Evolutionary conservation across 169 alveolate genomes (phyloP).

Genomic region (Plasmodium relictum): DNA sequence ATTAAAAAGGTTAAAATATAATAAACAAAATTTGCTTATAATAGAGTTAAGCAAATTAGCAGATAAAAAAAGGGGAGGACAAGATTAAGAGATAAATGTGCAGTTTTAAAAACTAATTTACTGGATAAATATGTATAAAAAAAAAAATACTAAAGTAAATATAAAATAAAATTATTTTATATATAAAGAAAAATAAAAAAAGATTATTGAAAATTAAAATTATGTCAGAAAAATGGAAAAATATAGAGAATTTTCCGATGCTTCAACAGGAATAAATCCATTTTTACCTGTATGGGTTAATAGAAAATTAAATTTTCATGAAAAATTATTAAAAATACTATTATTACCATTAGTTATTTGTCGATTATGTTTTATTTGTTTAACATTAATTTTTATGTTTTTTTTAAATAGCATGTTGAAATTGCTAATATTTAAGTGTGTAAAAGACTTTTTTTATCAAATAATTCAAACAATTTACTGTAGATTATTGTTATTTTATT

Average conservation of each 20-base stretch:
- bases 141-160: neutral
- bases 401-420: conserved; percentile 50
- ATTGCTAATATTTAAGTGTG: conserved; percentile 39
- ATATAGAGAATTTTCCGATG: conserved; percentile 80
- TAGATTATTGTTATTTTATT: conserved; percentile 40
- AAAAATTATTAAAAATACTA: conserved; percentile 45
- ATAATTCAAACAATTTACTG: conserved; percentile 58
- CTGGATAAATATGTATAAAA: neutral
- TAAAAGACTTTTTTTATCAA: conserved; percentile 65
- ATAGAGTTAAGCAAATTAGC: too few species aligned
- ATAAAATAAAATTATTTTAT: neutral
- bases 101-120: too few species aligned
- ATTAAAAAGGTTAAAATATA: too few species aligned
- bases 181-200: too few species aligned
- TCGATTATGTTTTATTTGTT: conserved; percentile 42
- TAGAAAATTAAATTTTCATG: conserved; percentile 29
- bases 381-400: conserved; percentile 58
- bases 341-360: conserved; percentile 49
- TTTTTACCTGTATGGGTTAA: conserved; percentile 81
- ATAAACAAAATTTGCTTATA: too few species aligned
- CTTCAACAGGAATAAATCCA: conserved; percentile 84
- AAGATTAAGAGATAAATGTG: too few species aligned
- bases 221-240: conserved; percentile 70
- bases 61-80: too few species aligned
- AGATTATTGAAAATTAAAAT: neutral